phyloP scores from a whole-genome alignment of 139 green algal genomes.

The Pleodorina starrii region DNA sequence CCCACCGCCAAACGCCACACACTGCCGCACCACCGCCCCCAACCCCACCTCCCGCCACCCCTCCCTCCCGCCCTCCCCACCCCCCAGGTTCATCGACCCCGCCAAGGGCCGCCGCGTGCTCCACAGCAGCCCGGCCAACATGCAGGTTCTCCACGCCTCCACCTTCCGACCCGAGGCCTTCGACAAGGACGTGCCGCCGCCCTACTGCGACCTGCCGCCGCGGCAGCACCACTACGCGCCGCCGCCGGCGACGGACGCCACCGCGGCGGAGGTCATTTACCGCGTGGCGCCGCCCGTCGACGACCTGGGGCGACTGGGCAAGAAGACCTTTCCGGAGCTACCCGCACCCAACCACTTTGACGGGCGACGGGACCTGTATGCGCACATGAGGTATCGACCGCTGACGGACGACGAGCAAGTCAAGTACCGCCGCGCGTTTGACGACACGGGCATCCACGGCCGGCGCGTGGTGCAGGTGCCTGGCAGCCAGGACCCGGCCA shows the following conservation, averaged over 20 bases:
- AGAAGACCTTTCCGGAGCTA: background rate
- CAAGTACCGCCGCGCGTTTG: constrained; percentile 23
- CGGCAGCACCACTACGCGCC: constrained; percentile 33
- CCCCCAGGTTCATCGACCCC: constrained; percentile 55
- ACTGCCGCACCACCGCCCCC: no score
- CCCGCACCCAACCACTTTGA: constrained; percentile 19
- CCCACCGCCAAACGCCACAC: no score
- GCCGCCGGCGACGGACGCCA: constrained; percentile 30
- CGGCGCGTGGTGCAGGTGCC: constrained; percentile 3
- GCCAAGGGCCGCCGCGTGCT: constrained; percentile 27
- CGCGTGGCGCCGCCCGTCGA: constrained; percentile 6
- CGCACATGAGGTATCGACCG: constrained; percentile 53
- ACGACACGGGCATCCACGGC: constrained; percentile 13
- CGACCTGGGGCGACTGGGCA: background rate
- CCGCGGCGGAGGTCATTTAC: constrained; percentile 3
- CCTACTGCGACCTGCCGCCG: constrained; percentile 21
- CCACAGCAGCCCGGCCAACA: background rate
- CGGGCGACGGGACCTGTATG: constrained; percentile 49
- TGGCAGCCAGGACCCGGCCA: constrained; percentile 29
- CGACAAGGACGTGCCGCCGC: background rate
- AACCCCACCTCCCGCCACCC: background rate
- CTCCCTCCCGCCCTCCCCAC: background rate
- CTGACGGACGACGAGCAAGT: constrained; percentile 1
- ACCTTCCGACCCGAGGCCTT: constrained; percentile 43
- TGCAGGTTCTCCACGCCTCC: constrained; percentile 40